Evolutionary conservation across 371 early-diverging fungal species (phyloP), one percentile per base, ranked within the genome.

Genomic region (Mucor plumbeus): DNA sequence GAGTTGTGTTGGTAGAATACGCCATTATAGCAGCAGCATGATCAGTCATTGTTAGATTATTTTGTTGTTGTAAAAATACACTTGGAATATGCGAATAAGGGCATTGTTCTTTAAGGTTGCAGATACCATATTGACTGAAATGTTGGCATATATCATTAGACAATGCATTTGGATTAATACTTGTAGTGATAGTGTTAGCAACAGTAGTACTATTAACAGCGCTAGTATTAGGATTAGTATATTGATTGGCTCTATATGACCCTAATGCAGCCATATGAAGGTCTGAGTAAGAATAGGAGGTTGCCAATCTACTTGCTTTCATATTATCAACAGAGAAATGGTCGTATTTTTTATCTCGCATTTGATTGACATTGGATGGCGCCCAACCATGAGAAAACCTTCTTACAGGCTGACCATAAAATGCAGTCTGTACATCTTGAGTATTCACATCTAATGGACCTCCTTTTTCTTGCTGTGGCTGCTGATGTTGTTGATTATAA

Each of bases 21-120:
- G 48, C 48, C 48, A 48, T 48, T 34, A 26, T 54, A 19, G 54
- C 15, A 21, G 21, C 53, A 7, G 44, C 17, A 11, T 14, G 33
- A 34, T 54, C 54, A 34, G 4, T 34, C 10, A 11, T 53, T 19
- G 26, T 1, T 1, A 48, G 19, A 10, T 17, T 17, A 9, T 48
- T 48, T 47, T 53, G 54, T 17, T 53, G 54, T 31, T 54, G 54
- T 13, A 33, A 15, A 54, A 54, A 31, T 31, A 31, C 35, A 19
- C 13, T 43, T 38, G 71, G 67, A 1, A 74, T 72, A 64, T 88
- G 89, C 9, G 79, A 62, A 65, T 73, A 90, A 34, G 83, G 79
- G 61, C 91, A 90, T 40, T 85, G 75, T 8, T 87, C 86, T 21
- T 87, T 88, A 7, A 84, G 68, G 5, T 86, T 70, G 62, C 91